Percentiles rank a stretch among this genome's conserved stretches.
Conservation (phyloP, 1,139 yeast species). For the Zygoascus meyerae region DNA sequence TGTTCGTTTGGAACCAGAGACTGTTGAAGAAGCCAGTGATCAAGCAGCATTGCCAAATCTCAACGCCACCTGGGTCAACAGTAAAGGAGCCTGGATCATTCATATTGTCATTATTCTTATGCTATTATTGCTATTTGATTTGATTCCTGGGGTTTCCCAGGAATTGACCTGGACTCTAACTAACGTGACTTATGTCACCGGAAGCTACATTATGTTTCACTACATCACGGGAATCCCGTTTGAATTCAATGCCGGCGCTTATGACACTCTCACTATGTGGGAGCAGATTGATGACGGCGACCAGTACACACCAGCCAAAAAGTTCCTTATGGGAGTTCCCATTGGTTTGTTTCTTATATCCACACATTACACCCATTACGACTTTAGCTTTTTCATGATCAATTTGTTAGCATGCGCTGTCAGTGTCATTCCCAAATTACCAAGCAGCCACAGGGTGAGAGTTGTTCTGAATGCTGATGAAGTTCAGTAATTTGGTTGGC, state of each 20-base stretch:
- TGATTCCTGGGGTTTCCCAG: conserved; percentile 67
- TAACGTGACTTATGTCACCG: conserved; percentile 81
- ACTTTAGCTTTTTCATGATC: conserved; percentile 67
- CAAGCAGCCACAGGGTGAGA: conserved; percentile 42
- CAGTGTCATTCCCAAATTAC: conserved; percentile 83
- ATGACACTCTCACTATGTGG: conserved; percentile 97
- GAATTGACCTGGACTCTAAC: conserved; percentile 95
- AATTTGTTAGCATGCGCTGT: conserved; percentile 79
- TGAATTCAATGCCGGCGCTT: conserved; percentile 94
- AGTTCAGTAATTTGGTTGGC: no score
- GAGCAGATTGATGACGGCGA: conserved; percentile 97
- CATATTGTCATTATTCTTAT: conserved; percentile 77
- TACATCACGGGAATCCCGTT: conserved; percentile 95
- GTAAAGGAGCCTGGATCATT: conserved; percentile 85
- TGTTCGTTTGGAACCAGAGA: conserved; percentile 83
- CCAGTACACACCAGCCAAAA: conserved; percentile 94
- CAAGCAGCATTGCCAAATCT: conserved; percentile 84
- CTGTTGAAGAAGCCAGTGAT: conserved; percentile 86
- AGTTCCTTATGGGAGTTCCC: conserved; percentile 86
- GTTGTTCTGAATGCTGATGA: conserved; percentile 24
- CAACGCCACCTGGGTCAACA: conserved; percentile 95
- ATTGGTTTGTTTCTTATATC: conserved; percentile 77
- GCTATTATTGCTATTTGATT: conserved; percentile 68
- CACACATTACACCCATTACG: conserved; percentile 87
- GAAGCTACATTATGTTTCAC: conserved; percentile 94